Percentiles rank a stretch among this genome's conserved stretches.
Evolutionary conservation across 768 basidiomycete species (phyloP).

Genomic region (Agaricus subrufescens): DNA sequence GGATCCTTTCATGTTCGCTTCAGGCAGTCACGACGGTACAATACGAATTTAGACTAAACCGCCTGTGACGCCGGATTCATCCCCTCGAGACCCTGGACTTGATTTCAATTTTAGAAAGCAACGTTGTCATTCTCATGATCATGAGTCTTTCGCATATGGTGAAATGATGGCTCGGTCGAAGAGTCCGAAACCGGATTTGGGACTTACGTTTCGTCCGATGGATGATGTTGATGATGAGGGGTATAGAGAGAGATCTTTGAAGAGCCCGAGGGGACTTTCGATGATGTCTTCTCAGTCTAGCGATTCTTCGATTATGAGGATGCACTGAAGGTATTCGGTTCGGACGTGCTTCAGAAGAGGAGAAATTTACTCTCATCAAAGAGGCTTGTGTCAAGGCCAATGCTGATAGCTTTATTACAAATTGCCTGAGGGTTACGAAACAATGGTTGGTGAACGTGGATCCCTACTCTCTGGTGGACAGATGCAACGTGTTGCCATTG

Average conservation of each 20-base stretch:
- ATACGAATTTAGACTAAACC: slow-evolving; percentile 67
- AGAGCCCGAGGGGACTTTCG: background rate
- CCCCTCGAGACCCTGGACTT: background rate
- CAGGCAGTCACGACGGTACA: slow-evolving; percentile 73
- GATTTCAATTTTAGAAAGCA: background rate
- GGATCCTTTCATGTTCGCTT: slow-evolving; percentile 70
- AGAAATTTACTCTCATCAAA: slow-evolving; percentile 73
- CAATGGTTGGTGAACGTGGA: slow-evolving; percentile 85
- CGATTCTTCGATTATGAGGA: slow-evolving; percentile 1
- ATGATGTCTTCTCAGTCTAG: slow-evolving; percentile 1
- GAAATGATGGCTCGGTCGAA: background rate
- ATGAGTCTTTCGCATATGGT: background rate
- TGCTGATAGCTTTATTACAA: slow-evolving; percentile 86
- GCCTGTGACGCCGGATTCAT: background rate
- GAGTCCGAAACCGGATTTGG: slow-evolving; percentile 1
- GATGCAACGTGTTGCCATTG: slow-evolving; percentile 88
- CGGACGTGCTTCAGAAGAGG: slow-evolving; percentile 65
- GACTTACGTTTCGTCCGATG: background rate
- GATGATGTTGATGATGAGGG: background rate
- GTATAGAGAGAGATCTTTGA: background rate
- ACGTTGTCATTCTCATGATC: background rate
- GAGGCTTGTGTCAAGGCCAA: slow-evolving; percentile 88
- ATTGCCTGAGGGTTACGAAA: slow-evolving; percentile 80
- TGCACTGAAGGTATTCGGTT: background rate
- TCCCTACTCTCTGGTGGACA: slow-evolving; percentile 84